Evolutionary conservation across 1,139 yeast genomes (phyloP), one percentile per base, ranked within the genome.

Genomic region (Pichia sp.): DNA sequence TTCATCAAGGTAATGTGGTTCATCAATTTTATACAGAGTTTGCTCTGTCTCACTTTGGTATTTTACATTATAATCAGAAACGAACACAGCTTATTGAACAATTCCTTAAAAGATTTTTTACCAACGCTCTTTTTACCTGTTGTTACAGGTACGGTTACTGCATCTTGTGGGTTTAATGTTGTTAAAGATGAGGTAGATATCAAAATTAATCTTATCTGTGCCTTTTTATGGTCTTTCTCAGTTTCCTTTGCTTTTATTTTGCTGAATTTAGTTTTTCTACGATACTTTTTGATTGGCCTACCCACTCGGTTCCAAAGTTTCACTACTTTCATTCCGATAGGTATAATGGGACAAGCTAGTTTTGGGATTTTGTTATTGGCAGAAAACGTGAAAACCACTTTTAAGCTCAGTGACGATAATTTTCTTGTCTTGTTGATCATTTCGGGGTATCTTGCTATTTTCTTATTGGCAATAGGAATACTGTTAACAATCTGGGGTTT

Each of bases 321-420:
- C 56, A 68, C 84, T 26, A 61, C 72, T 47, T 80, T 81, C 58
- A 69, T 79, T 44, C 81, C 85, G 7, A 65, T 81, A 39, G 92
- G 88, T 23, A 78, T 81, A 29, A 63, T 84, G 59, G 95, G 96
- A 27, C 96, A 87, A 64, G 95, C 94, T 3, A 75, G 86, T 2
- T 85, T 68, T 60, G 84, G 84, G 3, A 70, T 83, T 11, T 63
- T 34, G 36, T 31, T 31, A 11, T 16, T 16, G 23, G 23, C 23
- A 16, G 23, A 16, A 16, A 16, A 16, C 23, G 23, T 16, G 23
- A 16, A 16, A 16, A 16, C 23, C 23, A 16, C 23, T 16, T 16
- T 16, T 16, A 16, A 16, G 23, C 23, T 16, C 23, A 16, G 23
- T 16, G 23, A 16, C 23, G 23, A 16, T 16, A 16, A 16, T 16